Conservation (phyloP, 2,329 filamentous ascomycete species). For the Raffaelea ambrosiae region DNA sequence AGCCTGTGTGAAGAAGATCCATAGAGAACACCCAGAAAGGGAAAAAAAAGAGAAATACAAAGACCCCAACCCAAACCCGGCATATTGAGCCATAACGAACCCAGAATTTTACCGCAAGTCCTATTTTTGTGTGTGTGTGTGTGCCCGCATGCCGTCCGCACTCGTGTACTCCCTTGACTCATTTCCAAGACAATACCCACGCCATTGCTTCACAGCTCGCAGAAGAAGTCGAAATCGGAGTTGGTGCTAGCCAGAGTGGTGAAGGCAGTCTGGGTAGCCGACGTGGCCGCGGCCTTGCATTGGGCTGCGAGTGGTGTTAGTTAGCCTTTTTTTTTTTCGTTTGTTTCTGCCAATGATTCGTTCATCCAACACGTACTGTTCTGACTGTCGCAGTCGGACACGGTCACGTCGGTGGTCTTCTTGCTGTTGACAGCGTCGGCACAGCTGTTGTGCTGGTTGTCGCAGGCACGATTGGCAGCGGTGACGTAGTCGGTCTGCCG, state of each 20-base stretch:
- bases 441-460: slow-evolving; percentile 41
- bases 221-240: slow-evolving; percentile 37
- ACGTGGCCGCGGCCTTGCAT: slow-evolving; percentile 27
- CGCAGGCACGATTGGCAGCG: slow-evolving; percentile 35
- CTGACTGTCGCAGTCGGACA: slow-evolving; percentile 37
- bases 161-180: too few relatives aligned
- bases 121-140: too few relatives aligned
- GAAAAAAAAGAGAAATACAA: too few relatives aligned
- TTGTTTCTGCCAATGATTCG: too few relatives aligned
- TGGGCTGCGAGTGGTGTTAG: slow-evolving; percentile 19
- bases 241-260: slow-evolving; percentile 27
- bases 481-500: slow-evolving; percentile 31
- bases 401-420: slow-evolving; percentile 22
- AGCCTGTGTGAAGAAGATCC: too few relatives aligned
- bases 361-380: slow-evolving; percentile 26
- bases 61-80: too few relatives aligned
- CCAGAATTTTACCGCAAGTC: too few relatives aligned
- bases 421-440: slow-evolving; percentile 31
- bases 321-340: too few relatives aligned
- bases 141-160: too few relatives aligned
- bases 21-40: too few relatives aligned
- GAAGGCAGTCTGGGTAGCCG: slow-evolving; percentile 23
- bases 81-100: too few relatives aligned
- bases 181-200: neutral
- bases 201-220: slow-evolving; percentile 23